Conservation (phyloP, 2,329 filamentous ascomycete genomes). For the Sporothrix pallida region DNA sequence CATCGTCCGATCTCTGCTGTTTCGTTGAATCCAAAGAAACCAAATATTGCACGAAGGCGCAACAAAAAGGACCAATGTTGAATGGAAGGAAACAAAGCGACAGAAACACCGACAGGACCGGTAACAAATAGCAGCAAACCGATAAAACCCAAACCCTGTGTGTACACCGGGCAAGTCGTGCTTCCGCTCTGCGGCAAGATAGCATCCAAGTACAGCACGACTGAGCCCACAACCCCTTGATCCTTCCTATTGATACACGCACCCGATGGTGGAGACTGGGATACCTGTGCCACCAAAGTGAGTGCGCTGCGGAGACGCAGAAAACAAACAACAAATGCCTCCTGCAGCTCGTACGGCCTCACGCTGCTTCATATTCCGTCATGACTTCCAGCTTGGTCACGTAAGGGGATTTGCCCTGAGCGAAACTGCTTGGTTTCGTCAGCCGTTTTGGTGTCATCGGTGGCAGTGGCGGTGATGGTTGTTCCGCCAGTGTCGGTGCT, state of each 20-base stretch:
- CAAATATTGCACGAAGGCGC: neutral
- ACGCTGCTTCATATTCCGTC: neutral
- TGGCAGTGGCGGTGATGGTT: neutral
- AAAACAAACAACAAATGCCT: slow-evolving; percentile 1
- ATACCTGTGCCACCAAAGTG: slow-evolving; percentile 26
- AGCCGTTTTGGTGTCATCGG: neutral
- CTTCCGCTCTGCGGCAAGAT: slow-evolving; percentile 30
- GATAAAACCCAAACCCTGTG: slow-evolving; percentile 13
- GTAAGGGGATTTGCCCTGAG: too few species aligned
- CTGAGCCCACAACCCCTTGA: neutral
- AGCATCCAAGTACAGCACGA: slow-evolving; percentile 29
- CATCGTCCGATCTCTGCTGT: neutral
- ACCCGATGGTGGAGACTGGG: slow-evolving; percentile 12
- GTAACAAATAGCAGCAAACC: slow-evolving; percentile 17
- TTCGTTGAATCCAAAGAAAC: neutral
- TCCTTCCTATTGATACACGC: slow-evolving; percentile 34
- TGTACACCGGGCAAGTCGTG: slow-evolving; percentile 26
- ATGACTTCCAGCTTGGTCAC: neutral
- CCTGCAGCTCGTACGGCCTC: neutral
- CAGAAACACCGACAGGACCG: neutral
- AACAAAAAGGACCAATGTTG: neutral
- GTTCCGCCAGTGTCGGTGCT: neutral
- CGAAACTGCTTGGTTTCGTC: too few species aligned
- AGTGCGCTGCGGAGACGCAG: slow-evolving; percentile 1
- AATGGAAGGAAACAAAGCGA: neutral